Evolutionary conservation across 768 basidiomycete genomes (phyloP).

Genomic region (Boletellus emodensis): DNA sequence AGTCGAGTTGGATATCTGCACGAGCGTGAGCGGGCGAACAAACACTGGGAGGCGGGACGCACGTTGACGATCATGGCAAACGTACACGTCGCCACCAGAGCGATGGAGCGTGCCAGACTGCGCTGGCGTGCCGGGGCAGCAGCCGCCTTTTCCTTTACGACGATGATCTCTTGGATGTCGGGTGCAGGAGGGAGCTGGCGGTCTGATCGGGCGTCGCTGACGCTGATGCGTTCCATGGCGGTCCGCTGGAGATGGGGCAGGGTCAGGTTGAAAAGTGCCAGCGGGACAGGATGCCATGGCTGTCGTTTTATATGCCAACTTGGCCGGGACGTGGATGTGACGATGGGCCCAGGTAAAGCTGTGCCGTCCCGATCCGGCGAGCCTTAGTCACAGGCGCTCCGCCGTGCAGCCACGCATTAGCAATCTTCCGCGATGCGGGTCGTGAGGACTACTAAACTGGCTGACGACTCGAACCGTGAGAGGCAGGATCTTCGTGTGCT

Average conservation of each 20-base stretch:
- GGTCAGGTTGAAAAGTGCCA: neutral
- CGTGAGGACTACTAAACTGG: conserved; percentile 1
- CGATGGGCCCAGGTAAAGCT: neutral
- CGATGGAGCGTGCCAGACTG: conserved; percentile 25
- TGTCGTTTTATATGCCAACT: conserved; percentile 19
- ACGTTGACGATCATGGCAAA: conserved; percentile 38
- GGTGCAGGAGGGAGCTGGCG: conserved; percentile 8
- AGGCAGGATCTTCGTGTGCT: neutral
- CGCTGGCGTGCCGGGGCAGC: conserved; percentile 6
- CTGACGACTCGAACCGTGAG: neutral
- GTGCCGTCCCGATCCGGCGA: neutral
- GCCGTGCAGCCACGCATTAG: neutral
- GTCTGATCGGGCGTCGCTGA: conserved; percentile 9
- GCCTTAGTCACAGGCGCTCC: neutral
- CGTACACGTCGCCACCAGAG: conserved; percentile 37
- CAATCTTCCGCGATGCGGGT: neutral
- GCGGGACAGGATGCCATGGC: neutral
- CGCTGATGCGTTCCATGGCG: too few species aligned
- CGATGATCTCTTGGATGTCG: conserved; percentile 4
- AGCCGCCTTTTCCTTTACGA: conserved; percentile 3
- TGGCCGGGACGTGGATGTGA: neutral
- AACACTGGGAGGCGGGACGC: conserved; percentile 3
- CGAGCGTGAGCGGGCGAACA: conserved; percentile 1
- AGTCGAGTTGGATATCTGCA: conserved; percentile 35
- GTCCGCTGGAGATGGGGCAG: neutral